Evolutionary conservation across 2,329 filamentous ascomycete species (phyloP), one percentile per base, ranked within the genome.

Genomic region (Ophiostoma quercus): DNA sequence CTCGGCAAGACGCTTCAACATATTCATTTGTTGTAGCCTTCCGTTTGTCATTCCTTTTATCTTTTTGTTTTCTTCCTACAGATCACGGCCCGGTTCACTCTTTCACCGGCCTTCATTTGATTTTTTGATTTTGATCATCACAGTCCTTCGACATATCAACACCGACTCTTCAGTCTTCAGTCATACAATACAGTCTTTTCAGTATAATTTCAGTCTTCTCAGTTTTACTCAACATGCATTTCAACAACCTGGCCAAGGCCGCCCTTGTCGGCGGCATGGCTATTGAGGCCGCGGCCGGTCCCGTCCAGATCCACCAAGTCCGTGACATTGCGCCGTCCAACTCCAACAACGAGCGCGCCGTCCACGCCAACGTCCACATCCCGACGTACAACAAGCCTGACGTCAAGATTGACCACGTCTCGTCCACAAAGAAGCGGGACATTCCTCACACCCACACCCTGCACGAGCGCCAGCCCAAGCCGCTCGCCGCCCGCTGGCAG

Each of bases 391-490:
- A 16, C 16, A n/a, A 22, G 32, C 19, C 32, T 34, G 62, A 65
- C 19, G 19, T 65, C 62, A 65, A 65, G 32, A 39, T 32, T 32
- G 63, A 57, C 60, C 39, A 32, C n/a, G 51, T 57, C 43, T 47
- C 43, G 11, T 12, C 11, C 39, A 14, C 39, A 34, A 47, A 32
- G 51, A 57, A 57, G 51, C 70, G 71, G 1, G 62, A 65, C 14
- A 54, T 73, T 12, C 73, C 73, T 47, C 22, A 25, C 4, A 76
- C 77, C 25, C 77, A 79, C 69, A 66, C 67, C 29, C 72, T 78
- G 51, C 78, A 79, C 69, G 78, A 79, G 71, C 76, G 77, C 11
- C 76, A 78, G 71, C 69, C 72, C 67, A 67, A 73, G 25, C 74
- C 75, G 51, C 74, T 72, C 73, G 73, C 71, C 1, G 67, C 67